Percentiles rank a stretch among this genome's conserved stretches.
Conservation (phyloP, 192 early-diverging fungal genomes). For the Rhizophagus sp. region DNA sequence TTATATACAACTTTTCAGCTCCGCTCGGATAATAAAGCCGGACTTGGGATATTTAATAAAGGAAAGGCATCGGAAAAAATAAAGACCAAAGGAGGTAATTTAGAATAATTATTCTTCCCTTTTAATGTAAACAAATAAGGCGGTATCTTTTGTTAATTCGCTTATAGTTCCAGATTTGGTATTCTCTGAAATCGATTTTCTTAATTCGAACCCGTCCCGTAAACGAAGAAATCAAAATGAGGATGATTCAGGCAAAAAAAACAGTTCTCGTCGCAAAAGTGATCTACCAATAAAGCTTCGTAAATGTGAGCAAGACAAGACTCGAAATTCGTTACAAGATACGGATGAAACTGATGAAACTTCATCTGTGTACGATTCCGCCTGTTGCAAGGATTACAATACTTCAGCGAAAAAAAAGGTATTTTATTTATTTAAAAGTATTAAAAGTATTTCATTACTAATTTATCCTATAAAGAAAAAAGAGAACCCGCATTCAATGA, state of each 20-base stretch:
- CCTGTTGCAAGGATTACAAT: neutral
- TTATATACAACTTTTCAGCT: neutral
- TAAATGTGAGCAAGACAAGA: neutral
- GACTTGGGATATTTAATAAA: conserved; percentile 13
- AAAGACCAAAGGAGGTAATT: conserved; percentile 10
- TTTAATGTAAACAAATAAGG: neutral
- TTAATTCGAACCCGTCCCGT: neutral
- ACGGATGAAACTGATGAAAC: neutral
- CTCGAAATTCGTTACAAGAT: neutral
- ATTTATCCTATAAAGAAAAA: neutral
- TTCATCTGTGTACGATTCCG: neutral
- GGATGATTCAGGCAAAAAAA: neutral
- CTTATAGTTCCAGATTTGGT: conserved; percentile 14
- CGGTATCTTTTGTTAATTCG: neutral
- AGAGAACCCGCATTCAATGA: neutral
- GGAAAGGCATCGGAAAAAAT: conserved; percentile 21
- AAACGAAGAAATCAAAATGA: neutral
- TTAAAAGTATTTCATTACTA: neutral
- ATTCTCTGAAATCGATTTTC: conserved; percentile 19
- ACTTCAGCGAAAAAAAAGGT: neutral
- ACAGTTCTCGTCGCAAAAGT: neutral
- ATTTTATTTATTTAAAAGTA: neutral
- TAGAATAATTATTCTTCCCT: too few species aligned
- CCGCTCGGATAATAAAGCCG: neutral
- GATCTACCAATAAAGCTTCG: neutral